Base-by-base conservation (phyloP, 345 rosid genomes). In the Citrus sp. region DNA sequence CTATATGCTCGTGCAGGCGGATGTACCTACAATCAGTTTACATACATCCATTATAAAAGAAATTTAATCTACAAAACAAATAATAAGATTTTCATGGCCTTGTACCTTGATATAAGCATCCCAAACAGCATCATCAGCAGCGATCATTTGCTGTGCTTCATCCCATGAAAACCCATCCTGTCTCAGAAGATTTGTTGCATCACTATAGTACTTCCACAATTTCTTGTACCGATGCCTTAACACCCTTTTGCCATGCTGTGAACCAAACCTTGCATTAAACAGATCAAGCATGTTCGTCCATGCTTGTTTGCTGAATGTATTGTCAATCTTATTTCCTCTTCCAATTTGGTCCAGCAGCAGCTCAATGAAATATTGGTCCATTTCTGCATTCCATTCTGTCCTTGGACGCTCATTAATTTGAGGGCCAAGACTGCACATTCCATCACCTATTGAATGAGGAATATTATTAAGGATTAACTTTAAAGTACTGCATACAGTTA, bases 131-230 rank as follows among this genome's bases (percentile, higher is more conserved):
- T 89, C 89, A 59, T 86, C 85, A 1, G 94, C 94, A 72, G 72
- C 73, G 27, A 92, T 82, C 92, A 87, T 89, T 72, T 84, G 87
- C 49, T 56, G 86, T 32, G 79, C 79, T 69, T 86, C 89, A 80
- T 94, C 97, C 98, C 98, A 94, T 9, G 89, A 85, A 84, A 94
- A 94, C 13, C 92, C 92, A 46, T 85, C 80, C 81, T 88, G 86
- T 75, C 83, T 85, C 65, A 90, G 81, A 74, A 92, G 81, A 80
- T 62, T 73, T 54, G 79, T 87, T 81, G 89, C 73, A 83, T 94
- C 93, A 22, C 80, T 82, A 51, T 83, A 91, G 79, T 94, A 91
- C 78, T 92, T 94, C 73, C 77, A 89, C 62, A 92, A 78, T 87
- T 94, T 94, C 79, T 88, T 91, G 86, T 85, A 86, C 42, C 95